Evolutionary conservation across 495 filamentous ascomycete species (phyloP), one percentile per base, ranked within the genome.

Genomic region (Daldinia decipiens): DNA sequence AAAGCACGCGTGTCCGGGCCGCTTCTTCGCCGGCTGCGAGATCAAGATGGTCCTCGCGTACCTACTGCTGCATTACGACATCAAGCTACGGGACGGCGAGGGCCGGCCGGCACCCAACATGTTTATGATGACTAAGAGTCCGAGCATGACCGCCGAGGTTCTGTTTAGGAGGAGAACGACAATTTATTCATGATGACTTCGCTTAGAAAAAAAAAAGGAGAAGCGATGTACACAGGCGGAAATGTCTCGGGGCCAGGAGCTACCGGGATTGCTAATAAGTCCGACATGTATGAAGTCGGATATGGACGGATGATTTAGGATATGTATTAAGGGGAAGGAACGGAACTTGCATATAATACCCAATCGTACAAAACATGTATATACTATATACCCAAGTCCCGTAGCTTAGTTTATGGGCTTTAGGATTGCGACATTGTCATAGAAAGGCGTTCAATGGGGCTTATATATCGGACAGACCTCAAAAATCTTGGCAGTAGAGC

Each of bases 21-120:
- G 85, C n/a, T 87, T 86, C 76, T 85, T 87, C 77, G 84, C 82
- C 9, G 73, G 67, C n/a, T 71, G 82, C 72, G 80, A 83, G 73
- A 80, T 87, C 63, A 85, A 87, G 77, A 57, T 85, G 51, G 65
- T 83, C 4, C 72, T 88, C 7, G 67, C 77, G 7, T 66, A 73
- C 61, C 70, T 86, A 1, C 43, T 87, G 9, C 51, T 84, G 34
- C 74, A 77, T 59, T 87, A 85, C 73, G 85, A 88, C 50, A 65
- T 86, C 32, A 77, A 76, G 63, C 74, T 84, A 6, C 73, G 67
- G 13, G 77, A 82, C 21, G 83, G 82, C 40, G 73, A 80, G 45
- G 54, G 58, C 4, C 72, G 82, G n/a, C 82, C 81, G 13, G 51
- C 54, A 51, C 78, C 77, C 5, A 71, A 79, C 58, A 58, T 74